Base-by-base conservation (phyloP, 495 filamentous ascomycete genomes). In the Hypoxylon rickii region DNA sequence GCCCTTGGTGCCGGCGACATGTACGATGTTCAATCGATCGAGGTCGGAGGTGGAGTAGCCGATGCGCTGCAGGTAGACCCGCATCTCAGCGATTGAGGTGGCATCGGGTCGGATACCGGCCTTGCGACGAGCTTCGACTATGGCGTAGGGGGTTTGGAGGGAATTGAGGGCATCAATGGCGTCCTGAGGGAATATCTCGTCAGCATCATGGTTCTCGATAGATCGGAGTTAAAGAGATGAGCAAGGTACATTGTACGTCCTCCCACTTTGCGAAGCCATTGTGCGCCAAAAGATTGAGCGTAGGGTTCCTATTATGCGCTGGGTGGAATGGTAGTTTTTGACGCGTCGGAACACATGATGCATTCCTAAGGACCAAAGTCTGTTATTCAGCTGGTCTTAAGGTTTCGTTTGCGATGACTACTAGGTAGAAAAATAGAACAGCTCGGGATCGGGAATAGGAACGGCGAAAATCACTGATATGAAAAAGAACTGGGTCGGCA, bases 1-100 rank as follows among this genome's bases (percentile, higher is more conserved):
- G 51, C 92, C 92, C 75, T 97, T 97, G 10, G 92, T 96, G 32
- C 92, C 92, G 10, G 92, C 88, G 16, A 97, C 85, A 65, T 97
- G 92, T 10, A 96, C 73, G 22, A 84, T 76, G 58, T 91, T 92
- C 29, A 97, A 73, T 2, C 74, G 75, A 57, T 89, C 80, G 48
- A 97, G 81, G 67, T 96, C 91, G 17, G 76, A 78, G n/a, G 86
- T 81, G 3, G 73, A 48, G 52, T 96, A 93, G 50, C 92, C 90
- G 67, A 93, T 84, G 63, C 83, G 83, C 38, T 75, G 71, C 57
- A 89, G 82, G 82, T 89, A 94, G 59, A 85, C 82, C 49, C 85
- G 76, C 79, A 91, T 93, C 69, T 95, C 86, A 2, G 83, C 80
- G 38, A 94, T 79, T 0, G 86, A 86, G 43, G 74, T 72, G 43